A percentile compares a stretch with the other conserved stretches of the same genome.
Evolutionary conservation across 768 basidiomycete species (phyloP).

Genomic region (Mycena epipterygia): DNA sequence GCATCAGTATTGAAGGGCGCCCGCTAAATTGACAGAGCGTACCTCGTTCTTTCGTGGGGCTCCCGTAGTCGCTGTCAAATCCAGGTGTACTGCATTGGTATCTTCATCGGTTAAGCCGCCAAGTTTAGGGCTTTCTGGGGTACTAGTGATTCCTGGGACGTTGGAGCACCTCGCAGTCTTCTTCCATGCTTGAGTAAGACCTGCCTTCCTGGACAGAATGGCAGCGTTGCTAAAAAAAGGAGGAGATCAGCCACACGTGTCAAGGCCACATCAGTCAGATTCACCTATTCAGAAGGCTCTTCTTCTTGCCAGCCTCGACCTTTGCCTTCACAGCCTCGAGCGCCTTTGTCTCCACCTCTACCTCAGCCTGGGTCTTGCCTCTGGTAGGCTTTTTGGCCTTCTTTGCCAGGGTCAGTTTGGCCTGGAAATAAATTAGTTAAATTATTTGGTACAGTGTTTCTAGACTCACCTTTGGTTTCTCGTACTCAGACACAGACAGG

Average conservation of each 20-base stretch:
- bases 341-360: not conserved
- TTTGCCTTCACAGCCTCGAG: not conserved
- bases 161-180: too few relatives aligned
- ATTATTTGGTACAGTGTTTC: too few relatives aligned
- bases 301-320: not conserved
- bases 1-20: not conserved
- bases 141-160: not conserved
- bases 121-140: not conserved
- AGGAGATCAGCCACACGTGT: not conserved
- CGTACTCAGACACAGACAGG: not conserved
- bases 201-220: not conserved
- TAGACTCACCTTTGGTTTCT: not conserved
- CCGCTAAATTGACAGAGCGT: not conserved
- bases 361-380: not conserved
- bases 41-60: not conserved
- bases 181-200: not conserved
- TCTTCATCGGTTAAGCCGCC: slow-evolving; percentile 17
- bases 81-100: not conserved
- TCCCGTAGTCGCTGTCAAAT: not conserved
- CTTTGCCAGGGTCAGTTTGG: not conserved
- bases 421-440: not conserved
- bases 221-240: slow-evolving; percentile 1
- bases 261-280: not conserved
- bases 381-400: not conserved
- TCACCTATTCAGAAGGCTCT: not conserved